A percentile compares a stretch with the other conserved stretches of the same genome.
These are phyloP conservation scores for Gossypium laxum DNA, from an alignment of 441 rosid species.

Conservation along the genomic window DNA sequence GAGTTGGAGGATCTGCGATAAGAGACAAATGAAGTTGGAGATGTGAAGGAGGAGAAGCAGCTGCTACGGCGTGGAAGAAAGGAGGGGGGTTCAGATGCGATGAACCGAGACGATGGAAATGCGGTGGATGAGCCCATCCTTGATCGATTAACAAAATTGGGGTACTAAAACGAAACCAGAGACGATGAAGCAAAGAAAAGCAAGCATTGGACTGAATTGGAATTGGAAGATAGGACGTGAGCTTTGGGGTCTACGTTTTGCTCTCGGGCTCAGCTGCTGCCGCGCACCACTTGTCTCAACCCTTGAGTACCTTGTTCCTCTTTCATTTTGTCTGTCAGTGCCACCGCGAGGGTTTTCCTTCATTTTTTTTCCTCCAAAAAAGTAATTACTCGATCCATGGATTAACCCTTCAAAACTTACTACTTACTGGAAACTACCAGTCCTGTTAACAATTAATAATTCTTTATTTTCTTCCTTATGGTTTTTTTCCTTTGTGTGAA, in stretches of 20 bases:
- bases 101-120: conserved; percentile 23
- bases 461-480: background rate
- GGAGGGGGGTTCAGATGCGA: conserved; percentile 20
- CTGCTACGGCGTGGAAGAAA: conserved; percentile 30
- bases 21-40: conserved; percentile 17
- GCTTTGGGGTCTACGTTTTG: background rate
- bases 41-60: conserved; percentile 21
- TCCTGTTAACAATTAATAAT: background rate
- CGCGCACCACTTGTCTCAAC: background rate
- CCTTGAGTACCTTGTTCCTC: background rate
- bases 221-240: background rate
- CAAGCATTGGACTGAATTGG: background rate
- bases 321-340: background rate
- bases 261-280: background rate
- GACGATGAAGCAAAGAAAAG: background rate
- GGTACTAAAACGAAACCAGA: background rate
- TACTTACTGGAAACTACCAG: background rate
- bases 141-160: background rate
- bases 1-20: conserved; percentile 24
- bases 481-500: background rate
- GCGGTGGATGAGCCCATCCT: conserved; percentile 30
- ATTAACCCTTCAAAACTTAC: background rate
- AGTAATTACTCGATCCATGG: background rate
- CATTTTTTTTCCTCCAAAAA: background rate
- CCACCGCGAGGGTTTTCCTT: background rate